Evolutionary conservation across 2,329 filamentous ascomycete species (phyloP), one percentile per base, ranked within the genome.

Genomic region (Calonectria pseudoturangicola): DNA sequence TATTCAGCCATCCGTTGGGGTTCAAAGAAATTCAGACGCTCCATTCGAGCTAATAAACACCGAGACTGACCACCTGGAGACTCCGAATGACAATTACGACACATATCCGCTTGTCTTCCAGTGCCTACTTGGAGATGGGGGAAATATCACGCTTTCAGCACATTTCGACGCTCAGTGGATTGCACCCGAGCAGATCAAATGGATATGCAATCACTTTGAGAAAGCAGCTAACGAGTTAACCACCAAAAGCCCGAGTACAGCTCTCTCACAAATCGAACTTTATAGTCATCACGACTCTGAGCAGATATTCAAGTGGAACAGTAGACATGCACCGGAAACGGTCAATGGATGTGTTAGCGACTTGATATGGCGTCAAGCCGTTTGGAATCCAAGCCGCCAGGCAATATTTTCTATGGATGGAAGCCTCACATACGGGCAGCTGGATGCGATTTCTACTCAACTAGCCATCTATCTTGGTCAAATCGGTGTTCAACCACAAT

Each of bases 381-480:
- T 2, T 33, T 30, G 16, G 0, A 8, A 25, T 0, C 54, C 21
- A 2, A 21, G 63, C 15, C 6, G 36, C 0, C 67, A 50, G 7
- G 62, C 66, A 4, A 68, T 78, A 15, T 66, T 66, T 2, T 76
- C 75, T 18, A 73, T 75, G 73, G 71, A 77, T 4, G 76, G 76
- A 2, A 65, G 72, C 9, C 69, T 78, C 5, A 78, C 4, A 28
- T 78, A 78, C 10, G 2, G 41, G 16, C 41, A 43, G 9, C 28
- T 71, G 2, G 48, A 54, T 2, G 21, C 66, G 2, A 18, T 74
- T 10, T 66, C 71, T 2, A 28, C 69, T 10, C 45, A 66, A 3
- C 30, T 77, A 10, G 66, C 75, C 8, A 10, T 25, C 0, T 30
- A 28, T 0, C n/a, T 78, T 0, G 69, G 68, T 3, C 71, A 74